phyloP scores from a whole-genome alignment of 768 basidiomycete species.

The Tulasnella sp. region DNA sequence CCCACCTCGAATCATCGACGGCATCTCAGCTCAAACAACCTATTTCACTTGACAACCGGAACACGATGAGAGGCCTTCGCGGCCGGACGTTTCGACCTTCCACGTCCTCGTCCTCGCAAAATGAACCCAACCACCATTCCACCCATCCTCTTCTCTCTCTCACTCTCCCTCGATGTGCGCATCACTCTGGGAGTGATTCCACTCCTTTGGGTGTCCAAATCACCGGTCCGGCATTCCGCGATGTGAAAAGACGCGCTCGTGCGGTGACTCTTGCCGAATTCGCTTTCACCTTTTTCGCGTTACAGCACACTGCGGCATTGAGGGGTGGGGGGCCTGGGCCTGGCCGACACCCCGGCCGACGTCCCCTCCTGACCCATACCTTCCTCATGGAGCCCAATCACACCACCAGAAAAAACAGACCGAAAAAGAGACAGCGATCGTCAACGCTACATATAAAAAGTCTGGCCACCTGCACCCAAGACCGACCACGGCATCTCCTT shows the following conservation, averaged over 20 bases:
- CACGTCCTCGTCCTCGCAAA: background rate
- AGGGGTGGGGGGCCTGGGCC: background rate
- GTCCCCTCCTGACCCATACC: background rate
- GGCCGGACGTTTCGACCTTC: background rate
- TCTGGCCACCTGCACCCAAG: background rate
- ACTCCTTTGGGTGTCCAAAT: background rate
- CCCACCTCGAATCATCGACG: background rate
- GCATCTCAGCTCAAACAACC: background rate
- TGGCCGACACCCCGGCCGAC: background rate
- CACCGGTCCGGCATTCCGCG: background rate
- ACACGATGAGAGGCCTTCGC: background rate
- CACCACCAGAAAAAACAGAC: background rate
- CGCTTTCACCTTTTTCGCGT: background rate
- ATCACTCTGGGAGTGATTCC: background rate
- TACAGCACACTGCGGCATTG: background rate
- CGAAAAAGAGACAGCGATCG: background rate
- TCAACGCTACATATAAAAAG: background rate
- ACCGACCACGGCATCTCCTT: background rate
- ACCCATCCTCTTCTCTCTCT: background rate
- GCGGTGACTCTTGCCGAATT: background rate
- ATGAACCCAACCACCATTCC: background rate
- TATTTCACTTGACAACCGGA: background rate
- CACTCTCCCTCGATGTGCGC: background rate
- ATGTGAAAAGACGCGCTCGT: background rate
- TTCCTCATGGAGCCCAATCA: background rate